These are phyloP conservation scores for Medicago lupulina DNA, from an alignment of 306 rosid species.

Conservation along the genomic window DNA sequence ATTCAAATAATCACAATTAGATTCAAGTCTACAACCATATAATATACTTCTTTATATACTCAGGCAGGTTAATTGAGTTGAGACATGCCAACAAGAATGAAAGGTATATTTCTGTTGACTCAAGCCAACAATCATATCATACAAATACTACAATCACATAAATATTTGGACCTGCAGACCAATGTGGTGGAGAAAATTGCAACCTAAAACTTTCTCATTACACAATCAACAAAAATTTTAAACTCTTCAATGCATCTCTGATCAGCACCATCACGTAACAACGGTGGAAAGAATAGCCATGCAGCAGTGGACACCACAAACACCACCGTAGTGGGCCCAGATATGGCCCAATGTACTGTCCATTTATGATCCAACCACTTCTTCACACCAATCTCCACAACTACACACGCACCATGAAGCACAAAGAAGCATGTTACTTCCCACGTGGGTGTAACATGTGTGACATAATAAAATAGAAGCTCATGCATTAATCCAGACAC, in stretches of 20 bases:
- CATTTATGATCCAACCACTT: slow-evolving; percentile 33
- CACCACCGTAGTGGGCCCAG: slow-evolving; percentile 46
- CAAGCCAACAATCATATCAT: too few species aligned
- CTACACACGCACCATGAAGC: slow-evolving; percentile 62
- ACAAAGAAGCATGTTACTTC: slow-evolving; percentile 73
- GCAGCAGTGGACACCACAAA: slow-evolving; percentile 49
- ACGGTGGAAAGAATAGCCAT: slow-evolving; percentile 69
- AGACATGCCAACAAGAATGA: too few species aligned
- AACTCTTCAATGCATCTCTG: slow-evolving; percentile 36
- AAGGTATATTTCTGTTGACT: too few species aligned
- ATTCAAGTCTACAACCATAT: too few species aligned
- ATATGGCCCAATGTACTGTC: slow-evolving; percentile 46
- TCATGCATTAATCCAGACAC: slow-evolving; percentile 77
- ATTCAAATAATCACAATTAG: too few species aligned
- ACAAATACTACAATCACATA: too few species aligned
- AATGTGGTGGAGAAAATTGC: too few species aligned
- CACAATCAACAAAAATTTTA: slow-evolving; percentile 26
- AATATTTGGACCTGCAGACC: too few species aligned
- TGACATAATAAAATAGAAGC: slow-evolving; percentile 53
- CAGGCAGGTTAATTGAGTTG: too few species aligned
- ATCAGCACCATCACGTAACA: slow-evolving; percentile 56
- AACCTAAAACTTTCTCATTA: background rate
- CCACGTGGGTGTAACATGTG: slow-evolving; percentile 75
- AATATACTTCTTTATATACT: too few species aligned
- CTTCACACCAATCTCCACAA: slow-evolving; percentile 54